Evolutionary conservation across 2,329 filamentous ascomycete genomes (phyloP), one percentile per base, ranked within the genome.

Genomic region (Aspergillus proliferans): DNA sequence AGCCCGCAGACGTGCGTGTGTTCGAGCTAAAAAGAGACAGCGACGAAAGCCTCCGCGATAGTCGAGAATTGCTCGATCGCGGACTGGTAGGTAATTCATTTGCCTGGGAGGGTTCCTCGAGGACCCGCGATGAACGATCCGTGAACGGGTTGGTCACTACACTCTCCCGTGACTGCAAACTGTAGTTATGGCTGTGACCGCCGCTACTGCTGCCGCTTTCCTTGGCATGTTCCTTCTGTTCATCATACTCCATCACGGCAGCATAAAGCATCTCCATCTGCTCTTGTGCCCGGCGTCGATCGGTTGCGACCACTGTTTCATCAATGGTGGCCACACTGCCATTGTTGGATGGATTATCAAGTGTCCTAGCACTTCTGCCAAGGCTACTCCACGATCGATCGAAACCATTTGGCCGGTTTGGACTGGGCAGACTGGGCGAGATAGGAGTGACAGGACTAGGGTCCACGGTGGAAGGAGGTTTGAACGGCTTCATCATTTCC

Each of bases 251-350:
- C 84, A 95, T 86, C 55, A 95, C 91, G 58, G 90, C 86, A 53
- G 85, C 89, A 71, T 96, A 97, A 66, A 97, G 83, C 60, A 88
- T 83, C 68, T 95, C 90, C 69, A 96, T 83, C 66, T 95, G 87
- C 56, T 85, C 78, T 68, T 93, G 84, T 54, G 88, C 84, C 73
- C 85, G 85, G 62, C 80, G 77, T 65, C 80, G 82, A 69, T 95
- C 88, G 52, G 81, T 79, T 51, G 85, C 81, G 21, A 96, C 79
- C 14, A 95, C 80, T 51, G 78, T 79, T 51, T 86, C 83, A 66
- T 96, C 89, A 51, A 96, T 87, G 19, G 82, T 83, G 14, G 78
- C 79, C 51, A 88, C 82, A 50, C 84, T 81, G 47, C 82, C 82
- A 57, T 80, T 72, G 48, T 80, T 73, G 44, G 76, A 72, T 15